Percentiles rank a stretch among this genome's conserved stretches.
Conservation (phyloP, 371 early-diverging fungal species). For the Capniomyces stellatus region DNA sequence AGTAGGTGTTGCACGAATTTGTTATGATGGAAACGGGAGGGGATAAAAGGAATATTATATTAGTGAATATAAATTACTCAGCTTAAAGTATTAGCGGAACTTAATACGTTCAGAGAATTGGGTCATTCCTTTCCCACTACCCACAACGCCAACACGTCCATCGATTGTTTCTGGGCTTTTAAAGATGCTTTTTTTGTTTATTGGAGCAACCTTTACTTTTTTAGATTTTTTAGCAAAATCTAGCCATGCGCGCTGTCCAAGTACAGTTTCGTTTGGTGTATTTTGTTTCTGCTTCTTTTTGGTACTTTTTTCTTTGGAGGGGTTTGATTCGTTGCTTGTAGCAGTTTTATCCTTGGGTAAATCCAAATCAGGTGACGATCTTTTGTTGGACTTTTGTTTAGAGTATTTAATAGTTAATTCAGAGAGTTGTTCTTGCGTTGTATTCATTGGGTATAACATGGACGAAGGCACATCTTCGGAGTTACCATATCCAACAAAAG, state of each 20-base stretch:
- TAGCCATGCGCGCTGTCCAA: conserved; percentile 19
- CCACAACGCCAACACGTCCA: conserved; percentile 35
- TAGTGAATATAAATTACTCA: no score
- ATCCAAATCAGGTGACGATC: conserved; percentile 1
- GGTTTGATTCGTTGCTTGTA: neutral
- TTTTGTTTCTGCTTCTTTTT: conserved; percentile 12
- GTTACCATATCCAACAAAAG: conserved; percentile 29
- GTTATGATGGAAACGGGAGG: no score
- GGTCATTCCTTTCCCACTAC: conserved; percentile 35
- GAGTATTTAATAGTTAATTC: neutral
- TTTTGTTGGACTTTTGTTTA: neutral
- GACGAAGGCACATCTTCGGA: conserved; percentile 16
- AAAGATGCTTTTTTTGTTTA: conserved; percentile 32
- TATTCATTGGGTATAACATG: conserved; percentile 4
- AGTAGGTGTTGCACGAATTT: no score
- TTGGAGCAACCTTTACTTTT: conserved; percentile 16
- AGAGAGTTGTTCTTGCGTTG: neutral
- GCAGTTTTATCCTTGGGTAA: neutral
- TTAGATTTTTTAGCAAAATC: conserved; percentile 18
- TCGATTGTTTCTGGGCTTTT: conserved; percentile 34
- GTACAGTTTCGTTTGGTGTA: conserved; percentile 4
- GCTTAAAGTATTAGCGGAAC: neutral
- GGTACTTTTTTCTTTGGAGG: conserved; percentile 6
- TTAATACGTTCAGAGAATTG: conserved; percentile 11
- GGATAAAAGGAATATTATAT: no score